Conservation (phyloP, 768 basidiomycete species). For the Hirschioporus abietinus region DNA sequence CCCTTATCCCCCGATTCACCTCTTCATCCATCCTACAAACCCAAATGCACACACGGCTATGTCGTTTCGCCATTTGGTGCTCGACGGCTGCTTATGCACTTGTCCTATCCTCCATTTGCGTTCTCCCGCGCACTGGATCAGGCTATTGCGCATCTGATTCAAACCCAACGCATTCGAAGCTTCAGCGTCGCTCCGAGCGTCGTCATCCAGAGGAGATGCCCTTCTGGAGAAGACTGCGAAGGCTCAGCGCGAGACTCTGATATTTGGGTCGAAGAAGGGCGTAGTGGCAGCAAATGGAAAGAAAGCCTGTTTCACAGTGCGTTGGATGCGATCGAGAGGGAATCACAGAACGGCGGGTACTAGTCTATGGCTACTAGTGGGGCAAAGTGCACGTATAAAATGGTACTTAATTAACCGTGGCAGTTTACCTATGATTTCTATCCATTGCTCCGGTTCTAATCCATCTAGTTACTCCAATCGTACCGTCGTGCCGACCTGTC, state of each 20-base stretch:
- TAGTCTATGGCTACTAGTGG: no score
- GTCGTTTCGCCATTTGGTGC: constrained; percentile 56
- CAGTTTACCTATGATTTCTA: not conserved
- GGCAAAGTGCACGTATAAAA: no score
- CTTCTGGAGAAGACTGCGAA: not conserved
- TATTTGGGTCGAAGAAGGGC: not conserved
- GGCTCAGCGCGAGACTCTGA: not conserved
- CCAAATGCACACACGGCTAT: constrained; percentile 75
- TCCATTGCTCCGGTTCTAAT: no score
- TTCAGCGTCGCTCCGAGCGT: constrained; percentile 67
- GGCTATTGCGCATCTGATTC: constrained; percentile 62
- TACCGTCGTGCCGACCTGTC: no score
- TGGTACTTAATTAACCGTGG: no score
- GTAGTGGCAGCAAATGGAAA: constrained; percentile 1
- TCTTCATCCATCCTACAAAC: constrained; percentile 53
- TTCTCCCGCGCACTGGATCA: constrained; percentile 77
- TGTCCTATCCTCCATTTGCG: constrained; percentile 62
- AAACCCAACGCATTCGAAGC: constrained; percentile 46
- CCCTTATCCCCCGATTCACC: constrained; percentile 26
- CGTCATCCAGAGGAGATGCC: constrained; percentile 57
- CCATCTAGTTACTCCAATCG: no score
- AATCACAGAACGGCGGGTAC: no score
- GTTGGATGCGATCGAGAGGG: not conserved
- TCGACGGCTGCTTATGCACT: constrained; percentile 50
- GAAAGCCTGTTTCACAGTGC: not conserved